Evolutionary conservation across 1,284 basidiomycete species (phyloP).

Genomic region (Naganishia liquefaciens): DNA sequence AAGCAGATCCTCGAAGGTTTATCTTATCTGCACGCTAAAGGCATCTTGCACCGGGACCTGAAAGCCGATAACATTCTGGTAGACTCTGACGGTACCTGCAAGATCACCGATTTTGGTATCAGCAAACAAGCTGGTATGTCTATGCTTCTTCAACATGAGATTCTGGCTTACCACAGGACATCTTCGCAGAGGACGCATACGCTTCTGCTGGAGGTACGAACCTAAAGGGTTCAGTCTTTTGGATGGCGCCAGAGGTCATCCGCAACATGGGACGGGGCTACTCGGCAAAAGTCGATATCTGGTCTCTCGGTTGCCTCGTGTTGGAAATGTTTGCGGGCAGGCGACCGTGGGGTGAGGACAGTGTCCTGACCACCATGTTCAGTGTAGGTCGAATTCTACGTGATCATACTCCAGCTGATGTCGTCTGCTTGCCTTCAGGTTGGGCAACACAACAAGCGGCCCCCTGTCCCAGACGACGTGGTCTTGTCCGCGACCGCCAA

Average conservation of each 20-base stretch:
- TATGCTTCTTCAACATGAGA: neutral
- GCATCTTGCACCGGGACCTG: conserved; percentile 92
- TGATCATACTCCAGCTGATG: neutral
- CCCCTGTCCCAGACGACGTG: conserved; percentile 84
- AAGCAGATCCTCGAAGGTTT: conserved; percentile 88
- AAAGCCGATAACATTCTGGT: conserved; percentile 99
- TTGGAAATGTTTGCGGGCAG: conserved; percentile 97
- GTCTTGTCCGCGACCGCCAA: conserved; percentile 71
- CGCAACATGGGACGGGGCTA: conserved; percentile 71
- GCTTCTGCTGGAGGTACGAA: conserved; percentile 77
- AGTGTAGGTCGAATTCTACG: conserved; percentile 62
- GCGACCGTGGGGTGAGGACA: conserved; percentile 87
- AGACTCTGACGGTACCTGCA: conserved; percentile 88
- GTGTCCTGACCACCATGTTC: conserved; percentile 89
- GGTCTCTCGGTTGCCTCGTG: conserved; percentile 96
- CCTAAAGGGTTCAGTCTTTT: conserved; percentile 96
- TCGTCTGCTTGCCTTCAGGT: conserved; percentile 22
- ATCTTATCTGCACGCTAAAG: conserved; percentile 86
- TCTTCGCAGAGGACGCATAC: conserved; percentile 69
- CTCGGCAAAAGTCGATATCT: conserved; percentile 96
- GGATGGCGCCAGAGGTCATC: conserved; percentile 99
- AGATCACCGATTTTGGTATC: conserved; percentile 93
- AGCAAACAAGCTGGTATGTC: conserved; percentile 69
- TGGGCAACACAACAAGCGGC: conserved; percentile 62
- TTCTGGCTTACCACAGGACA: neutral